phyloP scores from a whole-genome alignment of 1,284 basidiomycete genomes.

The Trametes polyzona region DNA sequence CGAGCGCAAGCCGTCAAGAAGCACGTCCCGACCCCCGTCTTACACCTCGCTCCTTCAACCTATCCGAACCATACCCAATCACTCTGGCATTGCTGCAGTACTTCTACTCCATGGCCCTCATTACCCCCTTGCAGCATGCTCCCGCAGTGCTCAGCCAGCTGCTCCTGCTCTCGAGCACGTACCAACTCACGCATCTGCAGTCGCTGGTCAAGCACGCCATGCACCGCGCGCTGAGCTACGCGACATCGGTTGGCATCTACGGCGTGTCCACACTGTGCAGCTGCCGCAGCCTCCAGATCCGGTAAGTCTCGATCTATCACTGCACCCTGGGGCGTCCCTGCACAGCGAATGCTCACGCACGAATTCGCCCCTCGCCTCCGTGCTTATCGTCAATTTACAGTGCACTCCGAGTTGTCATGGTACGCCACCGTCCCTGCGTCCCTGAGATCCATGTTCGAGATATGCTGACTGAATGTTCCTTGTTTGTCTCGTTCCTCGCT shows the following conservation, averaged over 20 bases:
- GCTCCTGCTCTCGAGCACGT: slow-evolving; percentile 83
- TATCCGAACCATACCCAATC: slow-evolving; percentile 90
- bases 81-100: slow-evolving; percentile 91
- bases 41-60: slow-evolving; percentile 75
- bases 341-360: slow-evolving; percentile 4
- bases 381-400: slow-evolving; percentile 18
- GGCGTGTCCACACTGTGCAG: slow-evolving; percentile 92
- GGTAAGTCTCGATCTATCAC: slow-evolving; percentile 50
- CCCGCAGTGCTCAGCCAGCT: slow-evolving; percentile 77
- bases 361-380: neutral
- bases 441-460: slow-evolving; percentile 6
- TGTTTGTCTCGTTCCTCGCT: too few relatives aligned
- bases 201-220: slow-evolving; percentile 88
- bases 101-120: slow-evolving; percentile 84
- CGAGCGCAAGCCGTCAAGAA: slow-evolving; percentile 50
- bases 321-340: neutral
- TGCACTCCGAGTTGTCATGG: slow-evolving; percentile 40
- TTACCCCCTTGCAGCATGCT: slow-evolving; percentile 89
- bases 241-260: slow-evolving; percentile 88
- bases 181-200: slow-evolving; percentile 78
- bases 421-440: slow-evolving; percentile 22
- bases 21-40: slow-evolving; percentile 72
- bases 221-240: slow-evolving; percentile 83
- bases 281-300: slow-evolving; percentile 86
- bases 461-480: slow-evolving; percentile 12